Evolutionary conservation across 768 basidiomycete genomes (phyloP).

Genomic region (Phaeolepiota aurea): DNA sequence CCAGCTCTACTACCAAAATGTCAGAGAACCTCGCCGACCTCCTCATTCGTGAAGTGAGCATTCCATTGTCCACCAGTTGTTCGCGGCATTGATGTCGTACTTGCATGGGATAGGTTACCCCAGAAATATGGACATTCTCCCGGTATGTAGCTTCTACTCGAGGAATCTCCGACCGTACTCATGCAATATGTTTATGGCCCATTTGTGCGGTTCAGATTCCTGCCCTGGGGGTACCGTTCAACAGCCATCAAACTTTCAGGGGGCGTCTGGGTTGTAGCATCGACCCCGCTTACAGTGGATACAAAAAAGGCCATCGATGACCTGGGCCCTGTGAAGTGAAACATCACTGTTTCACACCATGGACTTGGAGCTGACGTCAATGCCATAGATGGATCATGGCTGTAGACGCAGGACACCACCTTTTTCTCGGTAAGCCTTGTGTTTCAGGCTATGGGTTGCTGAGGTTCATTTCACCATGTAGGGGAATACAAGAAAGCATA

Average conservation of each 20-base stretch:
- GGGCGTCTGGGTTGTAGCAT: slow-evolving; percentile 78
- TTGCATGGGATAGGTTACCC: slow-evolving; percentile 34
- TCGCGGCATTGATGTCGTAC: no score
- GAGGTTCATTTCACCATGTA: no score
- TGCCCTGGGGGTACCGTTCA: slow-evolving; percentile 76
- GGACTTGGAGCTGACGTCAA: no score
- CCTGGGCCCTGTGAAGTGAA: slow-evolving; percentile 64
- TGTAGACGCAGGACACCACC: slow-evolving; percentile 48
- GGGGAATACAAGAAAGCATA: slow-evolving; percentile 63
- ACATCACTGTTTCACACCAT: not conserved
- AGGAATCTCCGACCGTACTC: not conserved
- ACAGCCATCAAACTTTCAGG: slow-evolving; percentile 70
- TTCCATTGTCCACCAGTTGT: not conserved
- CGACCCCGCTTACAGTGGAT: slow-evolving; percentile 57
- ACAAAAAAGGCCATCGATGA: slow-evolving; percentile 55
- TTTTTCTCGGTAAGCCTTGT: slow-evolving; percentile 41
- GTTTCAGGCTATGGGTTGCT: no score
- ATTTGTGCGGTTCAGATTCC: slow-evolving; percentile 54
- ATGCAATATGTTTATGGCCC: slow-evolving; percentile 32
- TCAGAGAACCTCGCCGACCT: slow-evolving; percentile 25
- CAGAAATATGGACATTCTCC: slow-evolving; percentile 60
- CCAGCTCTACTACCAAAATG: slow-evolving; percentile 28
- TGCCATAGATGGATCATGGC: slow-evolving; percentile 49
- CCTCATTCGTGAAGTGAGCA: not conserved
- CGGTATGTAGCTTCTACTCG: slow-evolving; percentile 24